Evolutionary conservation across 2,329 filamentous ascomycete genomes (phyloP).

Genomic region (Penicillium sp.): DNA sequence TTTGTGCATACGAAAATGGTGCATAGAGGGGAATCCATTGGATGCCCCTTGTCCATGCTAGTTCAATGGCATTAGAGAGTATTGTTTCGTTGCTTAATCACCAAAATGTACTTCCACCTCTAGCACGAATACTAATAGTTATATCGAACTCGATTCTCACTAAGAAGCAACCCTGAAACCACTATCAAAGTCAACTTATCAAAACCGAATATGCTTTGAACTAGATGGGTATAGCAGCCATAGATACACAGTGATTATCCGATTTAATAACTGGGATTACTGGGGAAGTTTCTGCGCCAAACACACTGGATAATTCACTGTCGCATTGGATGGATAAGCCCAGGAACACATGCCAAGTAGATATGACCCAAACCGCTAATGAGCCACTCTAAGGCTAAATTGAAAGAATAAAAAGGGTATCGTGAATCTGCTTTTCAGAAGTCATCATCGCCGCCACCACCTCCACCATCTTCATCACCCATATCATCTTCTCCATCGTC

Average conservation of each 20-base stretch:
- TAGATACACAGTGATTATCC: not conserved
- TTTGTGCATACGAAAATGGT: too few species aligned
- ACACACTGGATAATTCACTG: not conserved
- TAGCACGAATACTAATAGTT: too few species aligned
- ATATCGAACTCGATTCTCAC: too few species aligned
- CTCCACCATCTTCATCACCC: constrained; percentile 54
- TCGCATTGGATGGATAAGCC: not conserved
- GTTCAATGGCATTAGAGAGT: too few species aligned
- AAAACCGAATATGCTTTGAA: too few species aligned
- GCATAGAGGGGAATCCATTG: too few species aligned
- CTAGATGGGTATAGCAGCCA: too few species aligned
- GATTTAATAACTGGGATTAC: not conserved
- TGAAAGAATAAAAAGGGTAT: constrained; percentile 33
- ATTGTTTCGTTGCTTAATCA: too few species aligned
- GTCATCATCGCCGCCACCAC: constrained; percentile 51
- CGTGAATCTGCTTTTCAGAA: constrained; percentile 32
- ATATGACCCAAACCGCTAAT: not conserved
- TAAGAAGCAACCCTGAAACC: too few species aligned
- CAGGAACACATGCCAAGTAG: not conserved
- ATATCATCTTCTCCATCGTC: constrained; percentile 57
- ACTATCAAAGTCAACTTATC: too few species aligned
- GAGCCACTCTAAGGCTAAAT: constrained; percentile 8
- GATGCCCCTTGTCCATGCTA: too few species aligned
- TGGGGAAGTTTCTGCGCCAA: not conserved
- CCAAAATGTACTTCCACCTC: too few species aligned